Evolutionary conservation across 2,329 filamentous ascomycete genomes (phyloP).

Genomic region (Colletotrichum sublineola): DNA sequence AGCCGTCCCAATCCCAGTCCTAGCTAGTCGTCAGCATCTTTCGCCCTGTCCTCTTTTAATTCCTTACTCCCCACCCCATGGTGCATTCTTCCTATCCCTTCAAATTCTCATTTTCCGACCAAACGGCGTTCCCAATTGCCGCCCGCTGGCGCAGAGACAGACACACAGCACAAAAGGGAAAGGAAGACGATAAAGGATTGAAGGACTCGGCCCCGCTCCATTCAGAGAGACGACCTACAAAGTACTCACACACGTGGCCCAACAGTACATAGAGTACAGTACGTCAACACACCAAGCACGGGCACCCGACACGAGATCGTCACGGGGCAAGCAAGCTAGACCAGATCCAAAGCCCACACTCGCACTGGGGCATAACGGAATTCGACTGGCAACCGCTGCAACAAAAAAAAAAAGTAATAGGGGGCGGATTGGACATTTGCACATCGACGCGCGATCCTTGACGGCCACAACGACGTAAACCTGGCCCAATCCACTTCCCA

Average conservation of each 20-base stretch:
- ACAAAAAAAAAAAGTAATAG: slow-evolving; percentile 24
- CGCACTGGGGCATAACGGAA: slow-evolving; percentile 4
- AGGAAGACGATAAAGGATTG: neutral
- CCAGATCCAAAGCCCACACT: slow-evolving; percentile 7
- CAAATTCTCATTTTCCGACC: slow-evolving; percentile 25
- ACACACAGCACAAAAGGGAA: neutral
- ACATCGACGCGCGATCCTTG: slow-evolving; percentile 26
- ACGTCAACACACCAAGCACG: slow-evolving; percentile 1
- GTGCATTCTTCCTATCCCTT: slow-evolving; percentile 27
- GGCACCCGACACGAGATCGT: slow-evolving; percentile 16
- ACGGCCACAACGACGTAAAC: slow-evolving; percentile 17
- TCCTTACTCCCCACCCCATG: slow-evolving; percentile 34
- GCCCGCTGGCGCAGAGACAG: slow-evolving; percentile 24
- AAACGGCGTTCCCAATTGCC: slow-evolving; percentile 20
- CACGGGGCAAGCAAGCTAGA: slow-evolving; percentile 14
- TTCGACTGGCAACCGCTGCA: slow-evolving; percentile 7
- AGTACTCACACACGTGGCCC: neutral
- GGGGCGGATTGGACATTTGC: slow-evolving; percentile 27
- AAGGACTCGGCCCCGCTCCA: neutral
- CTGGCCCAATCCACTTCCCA: neutral
- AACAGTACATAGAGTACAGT: neutral
- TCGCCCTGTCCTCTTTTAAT: slow-evolving; percentile 32
- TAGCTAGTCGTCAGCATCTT: neutral
- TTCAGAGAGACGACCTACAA: neutral
- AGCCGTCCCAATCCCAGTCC: neutral